phyloP scores from a whole-genome alignment of 164 flowering plant genomes.

The Liquidambar formosana region DNA sequence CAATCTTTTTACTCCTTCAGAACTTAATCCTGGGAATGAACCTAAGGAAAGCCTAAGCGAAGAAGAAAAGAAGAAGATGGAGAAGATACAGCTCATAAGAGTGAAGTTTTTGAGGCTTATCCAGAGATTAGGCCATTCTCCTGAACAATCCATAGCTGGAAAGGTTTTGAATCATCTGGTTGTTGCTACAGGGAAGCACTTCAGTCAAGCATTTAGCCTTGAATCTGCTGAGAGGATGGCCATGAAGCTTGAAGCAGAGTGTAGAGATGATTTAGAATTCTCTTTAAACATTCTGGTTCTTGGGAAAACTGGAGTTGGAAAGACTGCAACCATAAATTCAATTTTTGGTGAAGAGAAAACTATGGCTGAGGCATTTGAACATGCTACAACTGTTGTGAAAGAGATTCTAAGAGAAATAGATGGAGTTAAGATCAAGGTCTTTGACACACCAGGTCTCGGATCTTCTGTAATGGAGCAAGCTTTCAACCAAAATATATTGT shows the following conservation, averaged over 20 bases:
- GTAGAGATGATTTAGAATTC: constrained; percentile 57
- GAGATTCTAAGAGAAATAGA: constrained; percentile 58
- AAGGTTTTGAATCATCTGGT: constrained; percentile 82
- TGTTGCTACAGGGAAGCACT: constrained; percentile 67
- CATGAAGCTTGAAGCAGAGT: constrained; percentile 63
- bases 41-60: constrained; percentile 60
- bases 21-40: constrained; percentile 31
- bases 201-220: constrained; percentile 49
- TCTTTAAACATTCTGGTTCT: constrained; percentile 69
- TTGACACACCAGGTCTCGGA: constrained; percentile 86
- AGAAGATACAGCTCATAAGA: constrained; percentile 66
- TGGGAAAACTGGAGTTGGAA: constrained; percentile 92
- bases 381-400: constrained; percentile 54
- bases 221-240: constrained; percentile 76
- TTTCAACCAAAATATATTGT: constrained; percentile 53
- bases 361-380: constrained; percentile 56
- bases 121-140: constrained; percentile 73
- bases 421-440: constrained; percentile 67
- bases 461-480: constrained; percentile 59
- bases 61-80: constrained; percentile 75
- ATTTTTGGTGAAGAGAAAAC: constrained; percentile 69
- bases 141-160: constrained; percentile 73
- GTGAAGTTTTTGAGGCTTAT: constrained; percentile 88
- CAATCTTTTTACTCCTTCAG: constrained; percentile 42
- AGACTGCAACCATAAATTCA: constrained; percentile 92